Conservation (phyloP, 306 rosid species). For the Cicer chorassanicum region DNA sequence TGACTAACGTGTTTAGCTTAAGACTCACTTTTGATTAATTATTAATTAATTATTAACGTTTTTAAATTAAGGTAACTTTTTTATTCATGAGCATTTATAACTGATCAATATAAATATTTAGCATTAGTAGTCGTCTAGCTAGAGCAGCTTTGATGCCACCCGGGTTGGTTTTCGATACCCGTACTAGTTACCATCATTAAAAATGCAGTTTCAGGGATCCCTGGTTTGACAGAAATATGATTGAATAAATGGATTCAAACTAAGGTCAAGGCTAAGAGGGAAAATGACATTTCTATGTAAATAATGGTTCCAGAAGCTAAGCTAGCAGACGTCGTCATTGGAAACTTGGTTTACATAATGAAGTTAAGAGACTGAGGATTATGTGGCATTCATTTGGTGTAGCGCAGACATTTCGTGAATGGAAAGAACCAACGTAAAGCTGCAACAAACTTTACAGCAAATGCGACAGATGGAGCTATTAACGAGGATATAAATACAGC, state of each 20-base stretch:
- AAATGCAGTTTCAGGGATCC: not conserved
- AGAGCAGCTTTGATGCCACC: not conserved
- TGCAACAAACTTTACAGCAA: not conserved
- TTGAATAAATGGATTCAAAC: not conserved
- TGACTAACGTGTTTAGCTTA: not conserved
- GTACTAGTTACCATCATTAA: not conserved
- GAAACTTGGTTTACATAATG: not conserved
- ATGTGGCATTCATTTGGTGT: slow-evolving; percentile 6
- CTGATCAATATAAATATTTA: not conserved
- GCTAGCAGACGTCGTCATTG: not conserved
- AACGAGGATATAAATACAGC: not conserved
- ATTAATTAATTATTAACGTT: not conserved
- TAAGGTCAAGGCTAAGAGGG: not conserved
- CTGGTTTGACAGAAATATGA: not conserved
- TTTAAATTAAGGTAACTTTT: not conserved
- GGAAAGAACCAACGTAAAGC: slow-evolving; percentile 1
- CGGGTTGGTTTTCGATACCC: not conserved
- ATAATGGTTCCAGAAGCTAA: not conserved
- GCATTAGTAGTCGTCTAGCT: not conserved
- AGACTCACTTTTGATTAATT: not conserved
- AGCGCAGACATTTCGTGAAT: not conserved
- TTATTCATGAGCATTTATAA: slow-evolving; percentile 1
- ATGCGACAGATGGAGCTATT: not conserved
- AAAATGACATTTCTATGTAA: not conserved
- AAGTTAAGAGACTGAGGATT: slow-evolving; percentile 11